A percentile compares a stretch with the other conserved stretches of the same genome.
phyloP scores from a whole-genome alignment of 768 basidiomycete species.

The Krasilnikovozyma curviuscula region DNA sequence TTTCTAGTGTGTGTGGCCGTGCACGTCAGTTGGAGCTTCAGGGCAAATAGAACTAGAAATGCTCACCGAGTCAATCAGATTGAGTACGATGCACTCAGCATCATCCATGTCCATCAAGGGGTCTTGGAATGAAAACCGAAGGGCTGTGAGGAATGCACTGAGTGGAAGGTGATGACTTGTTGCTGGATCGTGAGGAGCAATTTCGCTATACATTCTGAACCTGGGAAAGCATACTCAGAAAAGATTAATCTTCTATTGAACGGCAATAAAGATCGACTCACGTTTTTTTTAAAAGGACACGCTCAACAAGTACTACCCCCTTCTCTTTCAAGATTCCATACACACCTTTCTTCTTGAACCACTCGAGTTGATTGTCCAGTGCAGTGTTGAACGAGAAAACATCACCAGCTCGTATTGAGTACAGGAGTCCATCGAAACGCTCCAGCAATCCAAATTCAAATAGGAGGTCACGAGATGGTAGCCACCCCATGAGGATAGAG shows the following conservation, averaged over 20 bases:
- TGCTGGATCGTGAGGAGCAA: too few relatives aligned
- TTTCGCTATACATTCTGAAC: too few relatives aligned
- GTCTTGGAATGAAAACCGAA: conserved; percentile 3
- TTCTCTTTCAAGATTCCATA: conserved; percentile 10
- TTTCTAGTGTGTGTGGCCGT: not conserved
- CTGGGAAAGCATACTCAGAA: too few relatives aligned
- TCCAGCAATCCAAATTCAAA: too few relatives aligned
- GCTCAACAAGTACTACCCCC: conserved; percentile 9
- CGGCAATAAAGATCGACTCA: not conserved
- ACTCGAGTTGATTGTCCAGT: too few relatives aligned
- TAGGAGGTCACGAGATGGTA: too few relatives aligned
- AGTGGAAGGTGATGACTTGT: too few relatives aligned
- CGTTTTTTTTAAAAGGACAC: conserved; percentile 4
- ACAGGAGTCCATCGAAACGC: too few relatives aligned
- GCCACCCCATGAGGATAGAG: too few relatives aligned
- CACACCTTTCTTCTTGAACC: not conserved
- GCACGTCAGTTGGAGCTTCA: not conserved
- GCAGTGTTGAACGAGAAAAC: too few relatives aligned
- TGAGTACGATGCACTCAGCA: conserved; percentile 7
- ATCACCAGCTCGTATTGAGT: too few relatives aligned
- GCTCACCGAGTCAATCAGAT: conserved; percentile 5
- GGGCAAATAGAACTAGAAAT: not conserved
- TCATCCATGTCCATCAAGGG: conserved; percentile 5
- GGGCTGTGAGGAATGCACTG: conserved; percentile 1
- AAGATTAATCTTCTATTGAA: not conserved